Evolutionary conservation across 2,329 filamentous ascomycete species (phyloP), one percentile per base, ranked within the genome.

Genomic region (Nigrospora sphaerica): DNA sequence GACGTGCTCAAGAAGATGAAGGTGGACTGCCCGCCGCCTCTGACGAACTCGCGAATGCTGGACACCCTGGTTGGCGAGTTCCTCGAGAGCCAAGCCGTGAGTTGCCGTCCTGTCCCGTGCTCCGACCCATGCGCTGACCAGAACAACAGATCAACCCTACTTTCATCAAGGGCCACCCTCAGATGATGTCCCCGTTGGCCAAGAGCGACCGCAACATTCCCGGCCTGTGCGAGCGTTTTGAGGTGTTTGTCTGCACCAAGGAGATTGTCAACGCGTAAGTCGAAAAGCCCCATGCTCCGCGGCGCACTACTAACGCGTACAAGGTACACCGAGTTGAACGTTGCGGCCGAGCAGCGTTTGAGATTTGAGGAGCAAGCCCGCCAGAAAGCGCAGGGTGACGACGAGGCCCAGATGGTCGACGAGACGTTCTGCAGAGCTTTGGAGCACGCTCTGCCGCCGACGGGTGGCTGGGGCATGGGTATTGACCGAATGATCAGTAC

Each of bases 201-300:
- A 98, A 98, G 78, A 91, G 91, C 68, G 88, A 96, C 70, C 87
- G 93, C 54, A 71, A 76, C 40, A 80, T 81, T 52, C 78, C 85
- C 45, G 93, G 92, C 59, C 80, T 98, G 32, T 96, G 90, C 66
- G 93, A 98, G 75, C 87, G 93, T 46, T 97, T 97, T 67, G 93
- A 98, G 71, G 91, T 88, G 12, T 98, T 98, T 57, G 93, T 96
- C 39, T 90, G 86, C 76, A 95, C 90, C 78, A 95, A 93, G 80
- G 92, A 97, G 66, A 96, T 97, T 56, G 86, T 85, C 61, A 97
- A 98, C 63, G 91, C 91, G 6, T 75, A 63, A 49, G 51, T 49
- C 12, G 11, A 35, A 13, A 39, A 18, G 14, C 38, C 6, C 18
- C 17, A 39, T 14, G 6, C n/a, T 28, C 13, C 17, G 14, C 32